Base-by-base conservation (phyloP, 306 rosid genomes). In the Pueraria montana region DNA sequence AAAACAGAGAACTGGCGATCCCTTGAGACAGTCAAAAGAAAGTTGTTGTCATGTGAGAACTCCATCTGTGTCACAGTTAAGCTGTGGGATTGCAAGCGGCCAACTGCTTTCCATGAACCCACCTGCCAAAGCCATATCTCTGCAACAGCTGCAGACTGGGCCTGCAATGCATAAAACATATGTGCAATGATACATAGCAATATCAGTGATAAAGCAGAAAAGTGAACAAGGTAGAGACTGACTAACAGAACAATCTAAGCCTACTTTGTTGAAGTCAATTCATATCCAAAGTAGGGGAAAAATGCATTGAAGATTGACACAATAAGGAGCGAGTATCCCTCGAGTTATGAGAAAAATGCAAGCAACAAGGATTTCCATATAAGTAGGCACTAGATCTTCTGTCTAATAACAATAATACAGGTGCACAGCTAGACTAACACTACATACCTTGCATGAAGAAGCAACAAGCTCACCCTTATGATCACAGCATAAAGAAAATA, bases 121-220 rank as follows among this genome's bases (percentile, higher is more conserved):
- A 92, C 96, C 86, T 88, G 82, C 99, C 99, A 96, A 56, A 96
- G 95, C 99, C 99, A 94, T 76, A 96, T 91, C 81, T 92, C 99
- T 58, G 97, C 98, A 13, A 89, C 91, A 14, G 90, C 76, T 59
- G 93, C 89, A 18, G 98, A 90, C 74, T 96, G 99, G 24, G 98
- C 99, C 98, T 96, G 91, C 72, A 82, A 74, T 56, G 65, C 34
- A 59, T 27, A 80, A 56, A 40, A 61, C 43, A 10, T 43, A 52
- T 11, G 4, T 49, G 26, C 8, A 68, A 82, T 34, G 46, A 74
- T 79, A 38, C 4, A 24, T 62, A 74, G 76, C 71, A 65, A 71
- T 32, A 48, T 76, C 69, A 65, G 50, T 50, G 42, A 64, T 18
- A 59, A 62, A 23, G 53, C 73, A 68, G 80, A 32, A 53, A 18